A percentile compares a stretch with the other conserved stretches of the same genome.
Conservation (phyloP, 805 yeast genomes). For the Clavispora santaluciae region DNA sequence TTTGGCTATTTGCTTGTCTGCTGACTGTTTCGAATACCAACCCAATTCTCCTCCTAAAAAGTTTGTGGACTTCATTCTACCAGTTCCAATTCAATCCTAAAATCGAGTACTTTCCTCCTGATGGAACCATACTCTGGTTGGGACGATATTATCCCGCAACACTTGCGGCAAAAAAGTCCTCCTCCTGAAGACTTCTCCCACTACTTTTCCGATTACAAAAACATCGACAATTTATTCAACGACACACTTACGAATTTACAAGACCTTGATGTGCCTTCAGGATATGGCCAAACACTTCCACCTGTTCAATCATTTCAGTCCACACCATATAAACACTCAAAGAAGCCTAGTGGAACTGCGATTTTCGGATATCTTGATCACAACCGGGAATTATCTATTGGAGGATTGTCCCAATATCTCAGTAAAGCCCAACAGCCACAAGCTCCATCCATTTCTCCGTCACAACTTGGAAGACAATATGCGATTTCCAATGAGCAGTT, state of each 20-base stretch:
- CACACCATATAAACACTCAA: conserved; percentile 37
- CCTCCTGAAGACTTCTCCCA: conserved; percentile 54
- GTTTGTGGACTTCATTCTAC: background rate
- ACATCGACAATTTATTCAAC: conserved; percentile 52
- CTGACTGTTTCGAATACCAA: background rate
- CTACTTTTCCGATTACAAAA: conserved; percentile 40
- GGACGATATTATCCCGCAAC: conserved; percentile 25
- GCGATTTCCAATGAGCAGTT: conserved; percentile 12
- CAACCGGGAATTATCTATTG: conserved; percentile 56
- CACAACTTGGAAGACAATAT: conserved; percentile 10
- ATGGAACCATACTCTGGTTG: conserved; percentile 25
- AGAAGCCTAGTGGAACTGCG: conserved; percentile 73
- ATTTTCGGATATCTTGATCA: conserved; percentile 72
- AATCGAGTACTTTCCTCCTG: background rate
- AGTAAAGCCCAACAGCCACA: conserved; percentile 9
- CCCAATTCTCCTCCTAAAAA: background rate
- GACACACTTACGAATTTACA: conserved; percentile 52
- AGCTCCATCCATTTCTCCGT: conserved; percentile 28
- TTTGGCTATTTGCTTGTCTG: background rate
- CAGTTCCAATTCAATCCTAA: background rate
- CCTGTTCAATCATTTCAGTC: conserved; percentile 17
- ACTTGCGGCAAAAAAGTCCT: conserved; percentile 28
- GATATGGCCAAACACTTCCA: conserved; percentile 20
- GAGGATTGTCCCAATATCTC: conserved; percentile 36
- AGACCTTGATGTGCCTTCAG: conserved; percentile 61